Evolutionary conservation across 371 early-diverging fungal species (phyloP).

Genomic region (Dichotomocladium elegans): DNA sequence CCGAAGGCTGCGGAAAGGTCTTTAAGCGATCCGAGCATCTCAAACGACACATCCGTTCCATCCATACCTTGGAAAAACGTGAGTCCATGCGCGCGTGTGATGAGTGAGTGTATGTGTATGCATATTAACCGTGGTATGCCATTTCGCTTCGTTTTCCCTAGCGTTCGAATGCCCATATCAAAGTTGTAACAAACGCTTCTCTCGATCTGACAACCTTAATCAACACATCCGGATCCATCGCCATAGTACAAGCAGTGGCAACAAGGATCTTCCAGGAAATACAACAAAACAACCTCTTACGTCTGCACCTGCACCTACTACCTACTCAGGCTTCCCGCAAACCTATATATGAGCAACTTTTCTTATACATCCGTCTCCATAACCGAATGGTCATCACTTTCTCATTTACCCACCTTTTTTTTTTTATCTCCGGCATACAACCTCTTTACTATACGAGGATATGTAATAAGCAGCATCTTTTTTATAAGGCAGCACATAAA

Average conservation of each 20-base stretch:
- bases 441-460: no score
- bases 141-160: conserved; percentile 8
- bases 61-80: conserved; percentile 65
- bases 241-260: conserved; percentile 33
- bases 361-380: background rate
- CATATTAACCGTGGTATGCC: background rate
- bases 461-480: conserved; percentile 1
- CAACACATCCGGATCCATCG: conserved; percentile 68
- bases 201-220: conserved; percentile 80
- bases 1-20: conserved; percentile 54
- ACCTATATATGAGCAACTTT: conserved; percentile 18
- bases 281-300: background rate
- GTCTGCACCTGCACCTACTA: conserved; percentile 3
- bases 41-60: conserved; percentile 62
- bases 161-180: conserved; percentile 64
- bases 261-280: background rate
- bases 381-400: background rate
- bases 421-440: background rate
- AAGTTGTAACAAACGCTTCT: conserved; percentile 79
- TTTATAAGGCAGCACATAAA: background rate
- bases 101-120: no score
- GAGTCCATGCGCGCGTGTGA: no score
- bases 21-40: conserved; percentile 68
- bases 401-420: no score
- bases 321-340: conserved; percentile 24